Base-by-base conservation (phyloP, 192 early-diverging fungal genomes). In the Phycomyces blakesleeanus region DNA sequence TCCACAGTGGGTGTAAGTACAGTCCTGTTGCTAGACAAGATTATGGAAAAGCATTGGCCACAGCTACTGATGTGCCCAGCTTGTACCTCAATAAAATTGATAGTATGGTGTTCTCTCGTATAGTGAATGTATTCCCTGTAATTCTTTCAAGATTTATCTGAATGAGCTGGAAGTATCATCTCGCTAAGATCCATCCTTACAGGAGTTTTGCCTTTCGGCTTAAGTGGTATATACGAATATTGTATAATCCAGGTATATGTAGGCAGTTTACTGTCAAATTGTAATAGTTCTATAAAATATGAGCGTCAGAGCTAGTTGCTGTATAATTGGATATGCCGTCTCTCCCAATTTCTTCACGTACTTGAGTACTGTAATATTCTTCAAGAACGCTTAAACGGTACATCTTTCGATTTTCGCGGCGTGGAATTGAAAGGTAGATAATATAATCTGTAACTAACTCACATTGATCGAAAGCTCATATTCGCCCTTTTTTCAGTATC, bases 321-420 rank as follows among this genome's bases (percentile, higher is more conserved):
- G 66, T 9, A 68, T 26, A 20, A 41, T 9, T 9, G 24, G 3
- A 4, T 59, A 68, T 5, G 59, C 8, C 11, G 67, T 62, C 3
- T 59, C 59, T 12, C 67, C 67, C 12, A 0, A 27, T 40, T 62
- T 61, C 14, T 29, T 61, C 25, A 21, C 38, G 44, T 68, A 68
- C 26, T 68, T 68, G 14, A 68, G 11, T 4, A 53, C 58, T 29
- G 67, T 68, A 0, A 49, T 68, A 27, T 56, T 68, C 53, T 68
- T 59, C 3, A 41, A 39, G 42, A 44, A 62, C 11, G 57, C 5
- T 9, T 54, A 14, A 18, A 40, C 54, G 7, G 0, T 24, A 3
- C 27, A 16, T 4, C 50, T 40, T 5, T 21, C 4, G 41, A 3
- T 5, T 8, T 22, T 47, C 49, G 22, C 8, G 1, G 47, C 39